These are phyloP conservation scores for Selenicereus undatus DNA, from an alignment of 148 eudicot species.

Conservation along the genomic window DNA sequence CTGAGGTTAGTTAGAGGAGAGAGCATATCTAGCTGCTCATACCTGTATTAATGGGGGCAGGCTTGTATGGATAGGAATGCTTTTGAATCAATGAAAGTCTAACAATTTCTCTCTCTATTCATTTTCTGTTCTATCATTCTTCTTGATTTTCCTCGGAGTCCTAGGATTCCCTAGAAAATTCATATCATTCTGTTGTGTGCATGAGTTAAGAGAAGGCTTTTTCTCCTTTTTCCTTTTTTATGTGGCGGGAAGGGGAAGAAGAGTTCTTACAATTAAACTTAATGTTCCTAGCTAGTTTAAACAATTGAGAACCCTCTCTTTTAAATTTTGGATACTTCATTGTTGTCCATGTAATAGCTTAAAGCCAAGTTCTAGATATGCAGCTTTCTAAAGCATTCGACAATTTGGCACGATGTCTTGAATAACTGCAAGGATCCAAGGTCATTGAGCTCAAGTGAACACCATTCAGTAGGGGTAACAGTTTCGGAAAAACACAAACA, in stretches of 20 bases:
- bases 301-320: neutral
- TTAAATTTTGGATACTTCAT: neutral
- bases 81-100: no score
- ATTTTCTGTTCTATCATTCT: no score
- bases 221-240: neutral
- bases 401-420: neutral
- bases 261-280: no score
- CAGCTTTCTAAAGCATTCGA: neutral
- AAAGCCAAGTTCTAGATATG: neutral
- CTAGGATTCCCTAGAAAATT: no score
- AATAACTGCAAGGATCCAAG: neutral
- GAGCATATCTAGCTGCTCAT: no score
- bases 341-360: neutral
- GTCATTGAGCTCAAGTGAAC: no score
- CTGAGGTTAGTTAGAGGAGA: no score
- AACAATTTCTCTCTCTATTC: no score
- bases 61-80: no score
- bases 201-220: neutral
- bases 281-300: neutral
- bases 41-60: no score
- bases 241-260: neutral
- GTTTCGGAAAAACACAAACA: neutral
- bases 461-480: neutral
- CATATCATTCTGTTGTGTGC: neutral
- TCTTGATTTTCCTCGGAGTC: no score